Percentiles rank a stretch among this genome's conserved stretches.
These are phyloP conservation scores for Scenedesmus sp. DNA, from an alignment of 163 green algal species.

Conservation along the genomic window DNA sequence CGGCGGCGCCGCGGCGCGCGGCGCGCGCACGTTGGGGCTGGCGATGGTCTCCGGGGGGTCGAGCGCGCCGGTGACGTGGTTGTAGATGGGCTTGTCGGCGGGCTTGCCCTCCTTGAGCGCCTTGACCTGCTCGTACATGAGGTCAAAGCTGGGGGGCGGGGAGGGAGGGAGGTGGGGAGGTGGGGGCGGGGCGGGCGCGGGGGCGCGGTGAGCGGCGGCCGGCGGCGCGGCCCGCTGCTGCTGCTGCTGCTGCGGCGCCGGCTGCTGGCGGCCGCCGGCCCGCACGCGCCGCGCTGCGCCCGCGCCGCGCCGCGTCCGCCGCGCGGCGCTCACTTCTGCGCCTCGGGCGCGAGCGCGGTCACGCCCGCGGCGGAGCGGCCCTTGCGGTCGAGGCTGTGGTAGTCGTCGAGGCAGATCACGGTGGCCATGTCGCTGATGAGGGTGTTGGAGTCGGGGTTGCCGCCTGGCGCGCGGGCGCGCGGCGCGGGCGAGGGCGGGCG, in stretches of 20 bases:
- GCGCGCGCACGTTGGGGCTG: slow-evolving; percentile 74
- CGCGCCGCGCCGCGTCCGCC: no score
- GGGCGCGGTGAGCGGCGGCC: no score
- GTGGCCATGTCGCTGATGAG: slow-evolving; percentile 98
- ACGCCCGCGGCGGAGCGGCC: slow-evolving; percentile 89
- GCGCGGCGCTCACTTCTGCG: no score
- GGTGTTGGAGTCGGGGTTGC: slow-evolving; percentile 99
- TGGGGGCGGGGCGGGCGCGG: no score
- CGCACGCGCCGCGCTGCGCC: no score
- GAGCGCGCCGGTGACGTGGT: slow-evolving; percentile 97
- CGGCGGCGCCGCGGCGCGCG: not conserved
- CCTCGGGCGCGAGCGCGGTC: slow-evolving; percentile 92
- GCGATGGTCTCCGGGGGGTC: slow-evolving; percentile 86
- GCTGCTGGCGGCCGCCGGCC: no score
- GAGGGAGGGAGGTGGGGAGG: no score
- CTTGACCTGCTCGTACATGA: slow-evolving; percentile 99
- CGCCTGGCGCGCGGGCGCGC: no score
- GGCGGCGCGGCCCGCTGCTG: no score
- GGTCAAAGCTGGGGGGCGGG: no score
- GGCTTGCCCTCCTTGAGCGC: slow-evolving; percentile 97
- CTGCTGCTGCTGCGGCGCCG: no score
- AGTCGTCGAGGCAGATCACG: slow-evolving; percentile 99
- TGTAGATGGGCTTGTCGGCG: slow-evolving; percentile 99
- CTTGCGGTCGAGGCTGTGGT: slow-evolving; percentile 95
- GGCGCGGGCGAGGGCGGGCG: no score